phyloP scores from a whole-genome alignment of 2,329 filamentous ascomycete genomes.

The Orbilia quercus region DNA sequence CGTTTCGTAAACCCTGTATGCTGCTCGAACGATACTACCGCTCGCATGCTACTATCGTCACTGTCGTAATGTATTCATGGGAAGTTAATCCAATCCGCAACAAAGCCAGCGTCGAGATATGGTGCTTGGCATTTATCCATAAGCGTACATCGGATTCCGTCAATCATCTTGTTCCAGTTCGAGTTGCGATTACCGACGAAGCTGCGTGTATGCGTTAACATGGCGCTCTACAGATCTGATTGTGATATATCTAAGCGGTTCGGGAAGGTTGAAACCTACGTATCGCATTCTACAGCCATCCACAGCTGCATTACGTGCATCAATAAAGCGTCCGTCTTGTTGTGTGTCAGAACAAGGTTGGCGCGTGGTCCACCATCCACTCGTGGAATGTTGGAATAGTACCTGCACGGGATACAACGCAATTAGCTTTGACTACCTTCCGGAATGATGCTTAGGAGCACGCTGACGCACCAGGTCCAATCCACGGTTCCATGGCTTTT shows the following conservation, averaged over 20 bases:
- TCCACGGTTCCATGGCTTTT: conserved; percentile 41
- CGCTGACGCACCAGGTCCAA: conserved; percentile 40
- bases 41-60: conserved; percentile 2
- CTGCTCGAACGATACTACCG: too few species aligned
- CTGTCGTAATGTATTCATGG: conserved; percentile 10
- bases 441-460: neutral
- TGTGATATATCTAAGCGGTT: neutral
- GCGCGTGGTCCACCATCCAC: conserved; percentile 42
- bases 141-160: conserved; percentile 43
- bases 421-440: conserved; percentile 18
- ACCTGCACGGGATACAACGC: conserved; percentile 26
- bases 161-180: conserved; percentile 55
- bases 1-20: too few species aligned
- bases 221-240: neutral
- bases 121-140: conserved; percentile 49
- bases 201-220: conserved; percentile 14
- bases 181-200: conserved; percentile 54
- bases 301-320: conserved; percentile 52
- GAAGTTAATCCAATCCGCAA: conserved; percentile 53
- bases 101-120: conserved; percentile 48
- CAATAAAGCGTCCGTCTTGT: conserved; percentile 48
- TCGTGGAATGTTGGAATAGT: conserved; percentile 47
- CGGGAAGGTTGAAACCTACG: conserved; percentile 35
- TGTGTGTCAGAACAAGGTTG: conserved; percentile 37
- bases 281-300: conserved; percentile 54